A percentile compares a stretch with the other conserved stretches of the same genome.
phyloP scores from a whole-genome alignment of 2,329 filamentous ascomycete species.

The Colletotrichum sp. region DNA sequence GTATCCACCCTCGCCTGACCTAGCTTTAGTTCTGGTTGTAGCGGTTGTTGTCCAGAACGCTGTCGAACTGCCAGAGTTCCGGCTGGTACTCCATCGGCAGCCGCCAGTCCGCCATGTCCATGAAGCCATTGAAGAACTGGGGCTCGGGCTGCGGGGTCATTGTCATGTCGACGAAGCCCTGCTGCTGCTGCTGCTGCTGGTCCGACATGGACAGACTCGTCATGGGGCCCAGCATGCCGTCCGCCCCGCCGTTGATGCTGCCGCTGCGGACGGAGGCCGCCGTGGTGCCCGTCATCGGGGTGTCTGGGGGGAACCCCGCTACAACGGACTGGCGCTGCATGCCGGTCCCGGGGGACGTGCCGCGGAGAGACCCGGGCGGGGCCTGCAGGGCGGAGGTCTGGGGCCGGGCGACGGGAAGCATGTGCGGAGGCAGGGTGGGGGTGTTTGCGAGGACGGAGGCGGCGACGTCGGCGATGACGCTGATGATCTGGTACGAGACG shows the following conservation, averaged over 20 bases:
- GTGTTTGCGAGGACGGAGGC: constrained; percentile 14
- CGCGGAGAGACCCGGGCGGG: neutral
- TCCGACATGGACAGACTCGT: constrained; percentile 12
- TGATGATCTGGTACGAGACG: constrained; percentile 4
- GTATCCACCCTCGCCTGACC: neutral
- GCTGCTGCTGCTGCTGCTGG: neutral
- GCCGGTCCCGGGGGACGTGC: neutral
- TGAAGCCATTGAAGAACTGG: neutral
- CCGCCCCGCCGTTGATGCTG: neutral
- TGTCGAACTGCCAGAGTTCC: constrained; percentile 10
- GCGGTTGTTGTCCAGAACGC: neutral
- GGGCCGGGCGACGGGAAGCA: neutral
- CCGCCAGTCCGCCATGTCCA: constrained; percentile 13
- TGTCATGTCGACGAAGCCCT: neutral
- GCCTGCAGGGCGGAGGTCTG: neutral
- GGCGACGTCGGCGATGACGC: constrained; percentile 6
- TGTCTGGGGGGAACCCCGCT: neutral
- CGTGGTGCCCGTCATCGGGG: neutral
- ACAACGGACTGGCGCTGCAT: neutral
- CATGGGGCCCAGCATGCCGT: neutral
- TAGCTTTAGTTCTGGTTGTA: neutral
- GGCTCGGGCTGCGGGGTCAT: neutral
- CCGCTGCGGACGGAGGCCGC: neutral
- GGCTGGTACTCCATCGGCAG: constrained; percentile 17
- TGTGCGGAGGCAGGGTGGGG: constrained; percentile 11